These are phyloP conservation scores for Talaromyces thailandensis DNA, from an alignment of 495 filamentous ascomycete species.

Conservation along the genomic window DNA sequence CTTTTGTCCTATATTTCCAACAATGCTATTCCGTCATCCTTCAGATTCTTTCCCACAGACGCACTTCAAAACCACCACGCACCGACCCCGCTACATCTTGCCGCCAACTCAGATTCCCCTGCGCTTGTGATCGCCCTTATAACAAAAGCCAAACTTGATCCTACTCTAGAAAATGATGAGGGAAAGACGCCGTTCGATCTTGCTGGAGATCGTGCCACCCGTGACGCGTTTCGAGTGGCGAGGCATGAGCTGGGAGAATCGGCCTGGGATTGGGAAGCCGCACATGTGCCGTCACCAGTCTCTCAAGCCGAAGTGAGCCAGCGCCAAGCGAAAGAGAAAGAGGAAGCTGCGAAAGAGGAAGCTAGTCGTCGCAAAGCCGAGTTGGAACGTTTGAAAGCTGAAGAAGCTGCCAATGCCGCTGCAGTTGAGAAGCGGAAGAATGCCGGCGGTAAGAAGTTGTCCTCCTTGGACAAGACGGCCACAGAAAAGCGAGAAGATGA, in stretches of 20 bases:
- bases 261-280: slow-evolving; percentile 70
- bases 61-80: slow-evolving; percentile 68
- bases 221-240: slow-evolving; percentile 87
- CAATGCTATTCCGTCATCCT: slow-evolving; percentile 60
- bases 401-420: slow-evolving; percentile 45
- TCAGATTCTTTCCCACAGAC: slow-evolving; percentile 63
- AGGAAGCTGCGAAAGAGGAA: slow-evolving; percentile 44
- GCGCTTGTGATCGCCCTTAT: slow-evolving; percentile 70
- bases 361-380: slow-evolving; percentile 51
- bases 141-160: slow-evolving; percentile 64
- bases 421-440: slow-evolving; percentile 23
- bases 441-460: slow-evolving; percentile 40
- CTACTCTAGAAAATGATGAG: slow-evolving; percentile 53
- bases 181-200: slow-evolving; percentile 79
- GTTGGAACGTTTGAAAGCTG: slow-evolving; percentile 56
- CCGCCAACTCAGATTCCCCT: slow-evolving; percentile 65
- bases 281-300: slow-evolving; percentile 61
- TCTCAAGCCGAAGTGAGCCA: slow-evolving; percentile 58
- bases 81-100: slow-evolving; percentile 79
- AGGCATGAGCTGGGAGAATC: slow-evolving; percentile 70
- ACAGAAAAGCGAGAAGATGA: slow-evolving; percentile 76
- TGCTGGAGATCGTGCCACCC: slow-evolving; percentile 73
- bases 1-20: slow-evolving; percentile 73
- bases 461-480: slow-evolving; percentile 51
- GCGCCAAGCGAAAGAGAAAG: slow-evolving; percentile 53